Evolutionary conservation across 1,284 basidiomycete genomes (phyloP).

Genomic region (Taiwanofungus camphoratus): DNA sequence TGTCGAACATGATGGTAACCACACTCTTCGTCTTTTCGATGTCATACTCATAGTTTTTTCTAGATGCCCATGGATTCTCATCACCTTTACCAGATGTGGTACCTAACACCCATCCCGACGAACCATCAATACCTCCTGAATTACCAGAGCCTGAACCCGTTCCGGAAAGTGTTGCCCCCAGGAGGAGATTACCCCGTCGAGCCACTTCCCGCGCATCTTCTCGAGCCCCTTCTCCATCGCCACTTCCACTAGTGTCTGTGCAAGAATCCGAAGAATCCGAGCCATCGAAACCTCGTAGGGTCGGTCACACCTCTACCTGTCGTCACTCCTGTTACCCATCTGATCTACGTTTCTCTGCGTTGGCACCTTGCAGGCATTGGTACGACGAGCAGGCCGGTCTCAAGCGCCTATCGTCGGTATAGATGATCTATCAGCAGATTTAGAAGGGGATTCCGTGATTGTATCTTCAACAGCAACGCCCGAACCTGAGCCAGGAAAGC

Average conservation of each 20-base stretch:
- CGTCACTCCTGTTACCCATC: not conserved
- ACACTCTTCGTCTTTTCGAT: not conserved
- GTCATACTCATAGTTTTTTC: not conserved
- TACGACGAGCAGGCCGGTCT: constrained; percentile 18
- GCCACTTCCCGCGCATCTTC: constrained; percentile 16
- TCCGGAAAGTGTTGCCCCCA: constrained; percentile 1
- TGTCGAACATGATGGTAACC: constrained; percentile 11
- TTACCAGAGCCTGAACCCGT: not conserved
- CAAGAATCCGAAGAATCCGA: constrained; percentile 3
- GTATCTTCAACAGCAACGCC: constrained; percentile 6
- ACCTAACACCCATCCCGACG: constrained; percentile 28
- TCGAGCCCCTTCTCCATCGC: constrained; percentile 17
- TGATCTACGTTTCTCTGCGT: not conserved
- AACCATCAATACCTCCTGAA: constrained; percentile 23
- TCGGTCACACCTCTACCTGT: constrained; percentile 3
- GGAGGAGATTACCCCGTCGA: constrained; percentile 13
- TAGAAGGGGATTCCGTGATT: constrained; percentile 8
- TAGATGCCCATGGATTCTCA: not conserved
- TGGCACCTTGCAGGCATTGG: constrained; percentile 15
- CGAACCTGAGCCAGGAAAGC: constrained; percentile 1
- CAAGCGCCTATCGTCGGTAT: constrained; percentile 16
- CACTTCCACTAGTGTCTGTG: constrained; percentile 1
- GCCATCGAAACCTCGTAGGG: constrained; percentile 13
- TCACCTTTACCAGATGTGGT: constrained; percentile 26
- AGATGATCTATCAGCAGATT: constrained; percentile 19